Conservation (phyloP, 768 basidiomycete genomes). For the Hysterangium stoloniferum region DNA sequence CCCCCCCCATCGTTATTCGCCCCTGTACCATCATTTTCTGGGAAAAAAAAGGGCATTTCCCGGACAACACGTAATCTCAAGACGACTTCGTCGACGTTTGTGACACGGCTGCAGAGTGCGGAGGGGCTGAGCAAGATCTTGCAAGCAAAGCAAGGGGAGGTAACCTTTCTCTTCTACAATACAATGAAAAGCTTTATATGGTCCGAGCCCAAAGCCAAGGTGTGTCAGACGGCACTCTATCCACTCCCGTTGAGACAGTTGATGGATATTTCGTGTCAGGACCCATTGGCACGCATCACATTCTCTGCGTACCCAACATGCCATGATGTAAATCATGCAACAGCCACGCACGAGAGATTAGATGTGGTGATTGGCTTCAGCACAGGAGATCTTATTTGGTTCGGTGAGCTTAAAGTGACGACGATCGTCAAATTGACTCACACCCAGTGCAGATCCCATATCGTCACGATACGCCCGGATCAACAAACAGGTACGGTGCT, state of each 20-base stretch:
- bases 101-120: conserved; percentile 73
- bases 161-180: conserved; percentile 83
- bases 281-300: conserved; percentile 75
- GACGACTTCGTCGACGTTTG: conserved; percentile 88
- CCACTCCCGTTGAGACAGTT: conserved; percentile 5
- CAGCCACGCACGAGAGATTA: conserved; percentile 68
- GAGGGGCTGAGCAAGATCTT: conserved; percentile 71
- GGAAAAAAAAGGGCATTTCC: conserved; percentile 56
- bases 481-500: conserved; percentile 63
- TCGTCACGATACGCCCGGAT: conserved; percentile 75
- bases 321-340: conserved; percentile 77
- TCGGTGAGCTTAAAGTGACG: conserved; percentile 46
- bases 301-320: conserved; percentile 88
- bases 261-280: conserved; percentile 38
- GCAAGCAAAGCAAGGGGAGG: conserved; percentile 76
- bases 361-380: conserved; percentile 89
- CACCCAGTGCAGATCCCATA: conserved; percentile 54
- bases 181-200: conserved; percentile 76
- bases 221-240: conserved; percentile 26
- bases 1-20: conserved; percentile 54
- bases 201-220: conserved; percentile 82
- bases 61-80: conserved; percentile 88
- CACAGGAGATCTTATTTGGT: conserved; percentile 95
- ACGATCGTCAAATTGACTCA: not conserved
- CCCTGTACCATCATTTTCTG: conserved; percentile 32